These are phyloP conservation scores for Erysimum cheiranthoides DNA, from an alignment of 345 rosid species.

Conservation along the genomic window DNA sequence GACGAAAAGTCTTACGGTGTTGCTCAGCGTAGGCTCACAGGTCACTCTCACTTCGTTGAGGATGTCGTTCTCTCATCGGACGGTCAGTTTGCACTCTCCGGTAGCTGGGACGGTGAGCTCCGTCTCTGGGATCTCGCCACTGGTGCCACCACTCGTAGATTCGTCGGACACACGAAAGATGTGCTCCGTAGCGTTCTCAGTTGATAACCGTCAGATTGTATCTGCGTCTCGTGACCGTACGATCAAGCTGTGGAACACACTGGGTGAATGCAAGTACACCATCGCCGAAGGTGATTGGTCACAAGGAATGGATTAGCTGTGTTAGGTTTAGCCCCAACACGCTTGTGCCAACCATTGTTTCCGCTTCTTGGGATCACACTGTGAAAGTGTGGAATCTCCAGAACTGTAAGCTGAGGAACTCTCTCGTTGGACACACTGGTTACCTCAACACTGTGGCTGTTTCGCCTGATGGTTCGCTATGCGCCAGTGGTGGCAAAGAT, in stretches of 20 bases:
- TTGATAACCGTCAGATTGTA: slow-evolving; percentile 95
- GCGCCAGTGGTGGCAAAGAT: slow-evolving; percentile 85
- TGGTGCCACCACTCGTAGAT: slow-evolving; percentile 75
- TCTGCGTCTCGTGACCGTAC: slow-evolving; percentile 93
- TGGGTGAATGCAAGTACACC: slow-evolving; percentile 97
- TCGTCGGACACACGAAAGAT: slow-evolving; percentile 94
- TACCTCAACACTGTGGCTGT: slow-evolving; percentile 82
- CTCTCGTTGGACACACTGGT: slow-evolving; percentile 67
- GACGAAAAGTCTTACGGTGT: slow-evolving; percentile 83
- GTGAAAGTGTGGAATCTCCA: slow-evolving; percentile 89
- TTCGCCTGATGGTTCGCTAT: slow-evolving; percentile 78
- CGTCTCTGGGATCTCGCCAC: slow-evolving; percentile 91
- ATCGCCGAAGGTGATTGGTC: slow-evolving; percentile 82
- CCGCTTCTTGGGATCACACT: slow-evolving; percentile 81
- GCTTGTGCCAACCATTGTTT: slow-evolving; percentile 81
- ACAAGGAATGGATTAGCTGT: slow-evolving; percentile 90
- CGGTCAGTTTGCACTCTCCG: slow-evolving; percentile 94
- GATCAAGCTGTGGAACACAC: slow-evolving; percentile 94
- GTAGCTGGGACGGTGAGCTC: slow-evolving; percentile 98
- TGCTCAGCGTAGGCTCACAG: slow-evolving; percentile 89
- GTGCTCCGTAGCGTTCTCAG: slow-evolving; percentile 94
- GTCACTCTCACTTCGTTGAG: slow-evolving; percentile 93
- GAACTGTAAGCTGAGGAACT: slow-evolving; percentile 72
- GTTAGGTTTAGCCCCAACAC: slow-evolving; percentile 91
- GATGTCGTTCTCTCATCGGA: slow-evolving; percentile 97